A percentile compares a stretch with the other conserved stretches of the same genome.
phyloP scores from a whole-genome alignment of 169 alveolate species.

The Plasmodium vivax region DNA sequence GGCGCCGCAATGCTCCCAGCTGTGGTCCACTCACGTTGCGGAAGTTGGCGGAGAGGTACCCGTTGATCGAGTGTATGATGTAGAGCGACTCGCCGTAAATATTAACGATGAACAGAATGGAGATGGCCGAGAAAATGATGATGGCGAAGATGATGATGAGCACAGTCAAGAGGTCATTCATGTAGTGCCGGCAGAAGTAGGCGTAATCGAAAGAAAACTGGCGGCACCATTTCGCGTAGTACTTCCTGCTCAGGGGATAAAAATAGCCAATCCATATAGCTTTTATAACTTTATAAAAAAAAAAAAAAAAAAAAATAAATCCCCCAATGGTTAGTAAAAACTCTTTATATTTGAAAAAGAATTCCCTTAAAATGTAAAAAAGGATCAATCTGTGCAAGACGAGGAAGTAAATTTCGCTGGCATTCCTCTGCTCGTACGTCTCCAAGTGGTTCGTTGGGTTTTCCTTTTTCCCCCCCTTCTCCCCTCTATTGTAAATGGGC shows the following conservation, averaged over 20 bases:
- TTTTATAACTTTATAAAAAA: constrained; percentile 52
- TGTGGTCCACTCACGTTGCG: constrained; percentile 11
- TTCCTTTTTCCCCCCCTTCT: constrained; percentile 18
- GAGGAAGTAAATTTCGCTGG: constrained; percentile 58
- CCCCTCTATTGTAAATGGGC: constrained; percentile 27
- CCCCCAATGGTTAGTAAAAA: constrained; percentile 16
- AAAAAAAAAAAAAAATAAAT: constrained; percentile 21
- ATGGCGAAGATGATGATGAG: constrained; percentile 64
- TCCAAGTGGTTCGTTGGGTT: constrained; percentile 28
- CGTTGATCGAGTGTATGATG: constrained; percentile 41
- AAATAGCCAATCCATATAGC: constrained; percentile 34
- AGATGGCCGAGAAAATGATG: constrained; percentile 65
- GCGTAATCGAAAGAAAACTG: constrained; percentile 16
- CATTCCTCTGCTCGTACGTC: constrained; percentile 50
- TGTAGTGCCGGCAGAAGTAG: constrained; percentile 38
- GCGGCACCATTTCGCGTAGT: constrained; percentile 19
- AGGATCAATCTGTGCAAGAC: constrained; percentile 54
- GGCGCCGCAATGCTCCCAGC: neutral
- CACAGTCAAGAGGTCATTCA: constrained; percentile 54
- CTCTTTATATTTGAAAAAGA: constrained; percentile 43
- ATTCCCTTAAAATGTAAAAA: constrained; percentile 38
- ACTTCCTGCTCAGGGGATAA: constrained; percentile 34
- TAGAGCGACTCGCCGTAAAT: constrained; percentile 62
- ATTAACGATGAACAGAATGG: constrained; percentile 53
- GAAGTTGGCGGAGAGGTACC: constrained; percentile 44